Percentiles rank a stretch among this genome's conserved stretches.
These are phyloP conservation scores for Thamnidium elegans DNA, from an alignment of 192 early-diverging fungal species.

Conservation along the genomic window DNA sequence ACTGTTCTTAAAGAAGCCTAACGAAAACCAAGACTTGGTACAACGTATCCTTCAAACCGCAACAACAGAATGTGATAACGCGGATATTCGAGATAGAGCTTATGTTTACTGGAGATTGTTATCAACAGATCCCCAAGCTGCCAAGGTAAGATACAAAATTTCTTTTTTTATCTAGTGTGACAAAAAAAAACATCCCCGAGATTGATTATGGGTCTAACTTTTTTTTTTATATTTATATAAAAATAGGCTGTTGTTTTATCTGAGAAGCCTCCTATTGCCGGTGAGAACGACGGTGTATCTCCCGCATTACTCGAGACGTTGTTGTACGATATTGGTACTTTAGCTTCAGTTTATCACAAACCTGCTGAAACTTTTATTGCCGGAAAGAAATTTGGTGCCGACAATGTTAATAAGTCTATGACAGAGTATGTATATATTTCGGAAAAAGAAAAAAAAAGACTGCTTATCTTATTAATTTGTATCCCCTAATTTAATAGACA, in stretches of 20 bases:
- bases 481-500: constrained; percentile 38
- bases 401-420: constrained; percentile 47
- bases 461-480: constrained; percentile 19
- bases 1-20: constrained; percentile 90
- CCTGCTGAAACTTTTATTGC: constrained; percentile 77
- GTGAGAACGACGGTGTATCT: constrained; percentile 63
- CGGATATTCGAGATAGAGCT: constrained; percentile 94
- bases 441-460: constrained; percentile 4
- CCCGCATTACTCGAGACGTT: constrained; percentile 82
- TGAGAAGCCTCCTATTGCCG: constrained; percentile 84
- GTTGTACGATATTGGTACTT: constrained; percentile 77
- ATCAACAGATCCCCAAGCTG: constrained; percentile 89
- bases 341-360: constrained; percentile 96
- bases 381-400: constrained; percentile 55
- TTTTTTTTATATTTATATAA: neutral
- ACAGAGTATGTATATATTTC: constrained; percentile 43
- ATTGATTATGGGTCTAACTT: too few relatives aligned
- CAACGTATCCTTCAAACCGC: constrained; percentile 84
- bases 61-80: constrained; percentile 87
- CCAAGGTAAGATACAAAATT: constrained; percentile 56
- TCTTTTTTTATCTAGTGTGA: neutral
- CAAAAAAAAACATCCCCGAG: neutral
- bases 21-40: constrained; percentile 80
- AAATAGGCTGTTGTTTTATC: constrained; percentile 75
- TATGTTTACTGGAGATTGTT: constrained; percentile 98